Evolutionary conservation across 176 grass and related monocot genomes (phyloP).

Genomic region (Zizania latifolia): DNA sequence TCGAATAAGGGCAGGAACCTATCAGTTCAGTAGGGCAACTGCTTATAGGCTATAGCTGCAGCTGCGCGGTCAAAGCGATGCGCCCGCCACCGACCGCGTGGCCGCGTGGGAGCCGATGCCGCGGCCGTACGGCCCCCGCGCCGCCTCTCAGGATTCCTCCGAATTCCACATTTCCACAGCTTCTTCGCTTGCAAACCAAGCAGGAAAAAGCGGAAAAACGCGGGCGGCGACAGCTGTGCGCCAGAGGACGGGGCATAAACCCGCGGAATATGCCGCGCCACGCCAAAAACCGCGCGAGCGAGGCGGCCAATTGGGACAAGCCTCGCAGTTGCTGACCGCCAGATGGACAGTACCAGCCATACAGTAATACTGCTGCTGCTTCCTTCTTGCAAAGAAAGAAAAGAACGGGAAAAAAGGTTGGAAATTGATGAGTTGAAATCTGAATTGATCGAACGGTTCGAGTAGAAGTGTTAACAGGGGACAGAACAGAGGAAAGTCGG

Average conservation of each 20-base stretch:
- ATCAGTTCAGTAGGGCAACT: neutral
- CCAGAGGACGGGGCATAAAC: neutral
- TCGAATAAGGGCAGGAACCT: neutral
- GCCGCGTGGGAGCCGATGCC: neutral
- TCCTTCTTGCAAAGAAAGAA: neutral
- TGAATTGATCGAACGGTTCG: too few relatives aligned
- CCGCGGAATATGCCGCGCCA: constrained; percentile 22
- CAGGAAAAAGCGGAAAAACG: neutral
- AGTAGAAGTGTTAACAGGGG: too few relatives aligned
- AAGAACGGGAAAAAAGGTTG: neutral
- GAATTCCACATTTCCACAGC: neutral
- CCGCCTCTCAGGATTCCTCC: neutral
- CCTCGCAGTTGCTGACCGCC: neutral
- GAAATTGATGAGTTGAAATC: neutral
- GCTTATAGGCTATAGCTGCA: constrained; percentile 32
- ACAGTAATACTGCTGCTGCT: neutral
- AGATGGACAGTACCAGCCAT: neutral
- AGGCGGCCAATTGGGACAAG: neutral
- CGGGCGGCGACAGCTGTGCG: neutral
- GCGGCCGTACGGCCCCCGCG: neutral
- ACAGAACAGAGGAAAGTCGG: neutral
- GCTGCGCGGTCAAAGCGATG: neutral
- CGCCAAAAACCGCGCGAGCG: neutral
- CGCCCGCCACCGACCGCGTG: neutral
- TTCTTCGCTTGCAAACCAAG: constrained; percentile 5